A percentile compares a stretch with the other conserved stretches of the same genome.
phyloP scores from a whole-genome alignment of 129 eudicot species.

The Oenanthe sinensis region DNA sequence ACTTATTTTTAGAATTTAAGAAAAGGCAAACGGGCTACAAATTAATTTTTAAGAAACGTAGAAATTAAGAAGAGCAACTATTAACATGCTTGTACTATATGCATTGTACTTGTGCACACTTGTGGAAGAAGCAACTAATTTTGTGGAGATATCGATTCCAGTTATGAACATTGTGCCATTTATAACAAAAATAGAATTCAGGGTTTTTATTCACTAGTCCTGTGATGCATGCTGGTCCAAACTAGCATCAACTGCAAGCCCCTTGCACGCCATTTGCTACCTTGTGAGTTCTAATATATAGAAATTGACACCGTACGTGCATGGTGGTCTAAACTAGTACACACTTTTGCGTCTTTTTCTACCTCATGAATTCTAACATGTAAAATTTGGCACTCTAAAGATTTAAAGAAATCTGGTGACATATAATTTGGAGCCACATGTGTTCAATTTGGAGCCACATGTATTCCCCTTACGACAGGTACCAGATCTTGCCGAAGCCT shows the following conservation, averaged over 20 bases:
- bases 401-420: neutral
- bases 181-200: neutral
- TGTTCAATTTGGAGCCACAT: neutral
- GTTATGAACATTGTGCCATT: neutral
- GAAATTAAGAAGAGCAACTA: neutral
- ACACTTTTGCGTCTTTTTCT: neutral
- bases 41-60: neutral
- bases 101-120: neutral
- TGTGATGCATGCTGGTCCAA: neutral
- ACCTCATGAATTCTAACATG: neutral
- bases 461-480: neutral
- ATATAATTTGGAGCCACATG: neutral
- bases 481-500: slow-evolving; percentile 54
- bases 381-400: neutral
- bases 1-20: no score
- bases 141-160: neutral
- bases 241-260: neutral
- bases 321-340: neutral
- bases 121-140: neutral
- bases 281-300: neutral
- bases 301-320: neutral
- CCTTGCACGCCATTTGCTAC: neutral
- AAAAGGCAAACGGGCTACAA: no score
- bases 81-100: neutral
- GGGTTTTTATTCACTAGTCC: neutral